phyloP scores from a whole-genome alignment of 1,284 basidiomycete species.

The Boletus semigastroideus region DNA sequence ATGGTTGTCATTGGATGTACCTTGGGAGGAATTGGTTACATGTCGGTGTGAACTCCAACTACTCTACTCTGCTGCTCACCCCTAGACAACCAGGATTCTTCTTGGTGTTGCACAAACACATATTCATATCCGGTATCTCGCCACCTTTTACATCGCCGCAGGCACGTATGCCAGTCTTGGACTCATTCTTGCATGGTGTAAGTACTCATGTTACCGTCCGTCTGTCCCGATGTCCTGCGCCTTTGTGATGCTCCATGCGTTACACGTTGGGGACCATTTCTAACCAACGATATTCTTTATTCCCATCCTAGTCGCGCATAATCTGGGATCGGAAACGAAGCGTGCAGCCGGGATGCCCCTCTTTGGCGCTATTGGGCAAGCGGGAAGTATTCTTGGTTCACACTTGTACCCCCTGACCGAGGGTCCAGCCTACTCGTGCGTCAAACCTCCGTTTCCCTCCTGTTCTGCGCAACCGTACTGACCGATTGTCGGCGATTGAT shows the following conservation, averaged over 20 bases:
- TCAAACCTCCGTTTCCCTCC: background rate
- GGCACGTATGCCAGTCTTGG: slow-evolving; percentile 71
- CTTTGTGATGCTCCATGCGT: background rate
- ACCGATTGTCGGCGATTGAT: slow-evolving; percentile 5
- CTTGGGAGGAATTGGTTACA: slow-evolving; percentile 64
- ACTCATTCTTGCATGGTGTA: slow-evolving; percentile 72
- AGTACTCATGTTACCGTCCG: slow-evolving; percentile 24
- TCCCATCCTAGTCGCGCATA: slow-evolving; percentile 56
- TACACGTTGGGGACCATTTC: background rate
- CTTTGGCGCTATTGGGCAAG: slow-evolving; percentile 76
- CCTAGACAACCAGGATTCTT: slow-evolving; percentile 19
- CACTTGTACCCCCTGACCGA: slow-evolving; percentile 67
- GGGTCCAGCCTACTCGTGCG: slow-evolving; percentile 62
- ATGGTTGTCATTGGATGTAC: slow-evolving; percentile 49
- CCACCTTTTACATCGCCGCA: slow-evolving; percentile 66
- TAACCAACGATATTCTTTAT: background rate
- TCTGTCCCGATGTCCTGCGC: background rate
- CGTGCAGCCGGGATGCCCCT: slow-evolving; percentile 72
- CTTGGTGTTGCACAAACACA: slow-evolving; percentile 34
- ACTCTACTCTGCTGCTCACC: background rate
- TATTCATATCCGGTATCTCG: slow-evolving; percentile 59
- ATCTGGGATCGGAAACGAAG: slow-evolving; percentile 77
- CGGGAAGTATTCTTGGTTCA: slow-evolving; percentile 69
- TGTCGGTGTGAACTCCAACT: slow-evolving; percentile 18
- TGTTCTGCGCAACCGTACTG: background rate